phyloP scores from a whole-genome alignment of 2,329 filamentous ascomycete genomes.

The Phaeoacremonium minimum region DNA sequence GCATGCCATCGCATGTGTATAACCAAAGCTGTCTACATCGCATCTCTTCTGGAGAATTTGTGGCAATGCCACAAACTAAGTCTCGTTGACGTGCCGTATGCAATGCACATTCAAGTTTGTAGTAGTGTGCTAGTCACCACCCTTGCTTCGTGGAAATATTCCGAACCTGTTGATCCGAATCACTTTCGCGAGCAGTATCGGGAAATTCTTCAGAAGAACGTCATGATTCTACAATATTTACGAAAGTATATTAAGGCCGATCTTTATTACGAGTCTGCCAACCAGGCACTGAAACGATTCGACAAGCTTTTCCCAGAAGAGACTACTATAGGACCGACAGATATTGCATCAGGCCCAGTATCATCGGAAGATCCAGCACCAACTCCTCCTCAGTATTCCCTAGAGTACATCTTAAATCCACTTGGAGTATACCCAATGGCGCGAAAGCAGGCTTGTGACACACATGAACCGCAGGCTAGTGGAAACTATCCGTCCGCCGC shows the following conservation, averaged over 20 bases:
- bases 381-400: slow-evolving; percentile 3
- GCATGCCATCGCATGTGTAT: slow-evolving; percentile 4
- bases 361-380: background rate
- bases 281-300: slow-evolving; percentile 5
- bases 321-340: background rate
- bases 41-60: slow-evolving; percentile 1
- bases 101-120: slow-evolving; percentile 6
- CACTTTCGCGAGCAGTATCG: background rate
- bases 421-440: slow-evolving; percentile 6
- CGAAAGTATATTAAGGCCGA: slow-evolving; percentile 6
- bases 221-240: slow-evolving; percentile 3
- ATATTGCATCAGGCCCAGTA: background rate
- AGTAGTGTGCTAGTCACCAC: slow-evolving; percentile 6
- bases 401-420: slow-evolving; percentile 7
- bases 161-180: background rate
- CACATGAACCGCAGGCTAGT: slow-evolving; percentile 4
- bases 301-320: slow-evolving; percentile 1
- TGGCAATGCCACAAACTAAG: slow-evolving; percentile 5
- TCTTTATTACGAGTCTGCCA: slow-evolving; percentile 4
- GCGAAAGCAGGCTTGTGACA: slow-evolving; percentile 4
- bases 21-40: slow-evolving; percentile 1
- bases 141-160: slow-evolving; percentile 2
- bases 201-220: slow-evolving; percentile 1
- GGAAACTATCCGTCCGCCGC: background rate
- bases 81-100: slow-evolving; percentile 6